phyloP scores from a whole-genome alignment of 306 rosid genomes.

The Gastrolobium villosum region DNA sequence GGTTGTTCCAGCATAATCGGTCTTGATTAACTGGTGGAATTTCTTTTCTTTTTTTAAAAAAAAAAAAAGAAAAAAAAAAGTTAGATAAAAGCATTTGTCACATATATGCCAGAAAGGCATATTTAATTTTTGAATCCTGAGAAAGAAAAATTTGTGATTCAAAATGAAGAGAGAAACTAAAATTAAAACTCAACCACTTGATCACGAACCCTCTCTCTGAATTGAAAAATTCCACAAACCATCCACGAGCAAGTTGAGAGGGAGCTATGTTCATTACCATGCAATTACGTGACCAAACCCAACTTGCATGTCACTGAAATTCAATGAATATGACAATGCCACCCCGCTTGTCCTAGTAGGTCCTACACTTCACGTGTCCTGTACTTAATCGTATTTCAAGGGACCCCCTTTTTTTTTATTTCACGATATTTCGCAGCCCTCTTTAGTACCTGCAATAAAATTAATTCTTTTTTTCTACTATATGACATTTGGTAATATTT shows the following conservation, averaged over 20 bases:
- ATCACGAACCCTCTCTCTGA: neutral
- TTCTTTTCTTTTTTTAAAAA: too few relatives aligned
- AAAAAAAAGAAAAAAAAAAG: neutral
- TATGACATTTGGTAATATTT: too few relatives aligned
- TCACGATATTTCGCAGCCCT: slow-evolving; percentile 44
- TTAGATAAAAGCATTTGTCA: neutral
- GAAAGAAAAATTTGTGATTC: slow-evolving; percentile 11
- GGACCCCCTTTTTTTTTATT: slow-evolving; percentile 30
- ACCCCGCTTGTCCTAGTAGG: slow-evolving; percentile 45
- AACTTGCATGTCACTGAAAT: slow-evolving; percentile 40
- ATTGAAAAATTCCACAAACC: slow-evolving; percentile 6
- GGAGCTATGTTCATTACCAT: slow-evolving; percentile 27
- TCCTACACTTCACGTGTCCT: slow-evolving; percentile 58
- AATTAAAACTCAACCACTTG: slow-evolving; percentile 38
- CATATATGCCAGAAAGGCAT: neutral
- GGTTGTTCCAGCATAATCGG: too few relatives aligned
- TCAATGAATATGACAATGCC: slow-evolving; percentile 51
- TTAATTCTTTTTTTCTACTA: neutral
- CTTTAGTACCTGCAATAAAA: neutral
- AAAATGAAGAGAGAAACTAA: neutral
- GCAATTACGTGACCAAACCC: slow-evolving; percentile 42
- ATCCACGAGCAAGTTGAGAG: slow-evolving; percentile 39
- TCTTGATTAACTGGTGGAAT: too few relatives aligned
- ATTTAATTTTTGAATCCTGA: neutral
- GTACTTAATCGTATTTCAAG: slow-evolving; percentile 35